Conservation (phyloP, 2,329 filamentous ascomycete species). For the Bipolaris zeicola region DNA sequence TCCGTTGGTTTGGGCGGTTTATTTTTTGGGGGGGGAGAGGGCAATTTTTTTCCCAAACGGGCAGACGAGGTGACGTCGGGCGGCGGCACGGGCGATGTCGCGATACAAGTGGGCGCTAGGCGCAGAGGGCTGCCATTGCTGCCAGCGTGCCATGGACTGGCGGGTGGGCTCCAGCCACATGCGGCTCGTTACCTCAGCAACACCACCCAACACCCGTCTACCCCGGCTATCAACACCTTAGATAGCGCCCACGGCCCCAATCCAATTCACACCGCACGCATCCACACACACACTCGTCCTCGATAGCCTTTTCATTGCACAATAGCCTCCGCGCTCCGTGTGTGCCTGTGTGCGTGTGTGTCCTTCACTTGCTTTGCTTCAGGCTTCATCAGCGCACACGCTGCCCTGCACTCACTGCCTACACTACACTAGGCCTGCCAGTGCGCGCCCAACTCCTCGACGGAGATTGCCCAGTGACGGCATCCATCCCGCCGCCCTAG, state of each 20-base stretch:
- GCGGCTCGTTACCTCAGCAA: conserved; percentile 29
- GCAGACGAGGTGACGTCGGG: conserved; percentile 8
- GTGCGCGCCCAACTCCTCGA: conserved; percentile 31
- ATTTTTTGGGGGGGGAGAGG: neutral
- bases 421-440: conserved; percentile 10
- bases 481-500: conserved; percentile 31
- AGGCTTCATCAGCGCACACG: conserved; percentile 21
- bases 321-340: conserved; percentile 36
- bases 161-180: conserved; percentile 8
- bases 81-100: conserved; percentile 13
- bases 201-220: conserved; percentile 17
- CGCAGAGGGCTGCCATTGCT: neutral
- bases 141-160: neutral
- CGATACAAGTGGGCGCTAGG: conserved; percentile 6
- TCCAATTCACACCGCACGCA: conserved; percentile 27
- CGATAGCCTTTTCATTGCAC: conserved; percentile 32
- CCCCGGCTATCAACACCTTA: conserved; percentile 33
- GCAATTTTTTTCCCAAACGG: no score
- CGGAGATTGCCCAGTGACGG: conserved; percentile 40
- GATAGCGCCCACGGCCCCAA: conserved; percentile 24
- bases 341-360: conserved; percentile 7
- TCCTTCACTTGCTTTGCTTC: conserved; percentile 31
- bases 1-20: neutral
- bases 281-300: conserved; percentile 30
- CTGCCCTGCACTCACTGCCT: neutral